Evolutionary conservation across 1,284 basidiomycete genomes (phyloP).

Genomic region (Tylopilus orsonianus): DNA sequence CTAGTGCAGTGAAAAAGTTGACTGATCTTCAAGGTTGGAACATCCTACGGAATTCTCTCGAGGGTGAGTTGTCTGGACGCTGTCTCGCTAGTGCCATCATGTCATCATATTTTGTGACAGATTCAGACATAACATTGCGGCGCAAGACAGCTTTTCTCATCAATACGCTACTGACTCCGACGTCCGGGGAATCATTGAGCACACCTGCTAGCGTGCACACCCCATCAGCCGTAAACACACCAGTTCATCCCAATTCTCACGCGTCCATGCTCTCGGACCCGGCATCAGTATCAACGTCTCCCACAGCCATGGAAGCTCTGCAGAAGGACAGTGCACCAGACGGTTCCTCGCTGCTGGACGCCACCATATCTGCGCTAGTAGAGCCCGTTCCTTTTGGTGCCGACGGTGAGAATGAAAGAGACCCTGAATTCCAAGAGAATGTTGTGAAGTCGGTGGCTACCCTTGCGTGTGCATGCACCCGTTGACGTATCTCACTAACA

Average conservation of each 20-base stretch:
- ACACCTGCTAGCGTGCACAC: conserved; percentile 22
- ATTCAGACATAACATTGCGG: conserved; percentile 77
- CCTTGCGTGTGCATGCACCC: conserved; percentile 5
- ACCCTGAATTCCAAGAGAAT: conserved; percentile 84
- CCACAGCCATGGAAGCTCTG: conserved; percentile 49
- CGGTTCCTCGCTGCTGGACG: conserved; percentile 37
- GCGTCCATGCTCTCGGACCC: conserved; percentile 56
- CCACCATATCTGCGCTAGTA: conserved; percentile 45
- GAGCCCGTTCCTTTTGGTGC: conserved; percentile 61
- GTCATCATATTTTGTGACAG: conserved; percentile 37
- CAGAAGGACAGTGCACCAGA: conserved; percentile 31
- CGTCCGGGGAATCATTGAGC: conserved; percentile 8
- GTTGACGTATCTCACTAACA: conserved; percentile 24
- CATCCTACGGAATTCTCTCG: conserved; percentile 58
- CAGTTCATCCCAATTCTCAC: conserved; percentile 67
- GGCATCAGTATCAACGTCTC: conserved; percentile 48
- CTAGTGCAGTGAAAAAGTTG: conserved; percentile 64
- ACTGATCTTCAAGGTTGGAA: conserved; percentile 66
- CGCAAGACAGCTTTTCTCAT: conserved; percentile 88
- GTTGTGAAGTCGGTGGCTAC: conserved; percentile 55
- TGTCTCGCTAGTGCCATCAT: not conserved
- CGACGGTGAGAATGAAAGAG: conserved; percentile 69
- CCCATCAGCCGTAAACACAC: conserved; percentile 22
- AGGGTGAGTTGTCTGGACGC: conserved; percentile 47
- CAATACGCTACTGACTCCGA: conserved; percentile 72